Evolutionary conservation across 1,139 yeast species (phyloP).

Genomic region (Candida dubliniensis): DNA sequence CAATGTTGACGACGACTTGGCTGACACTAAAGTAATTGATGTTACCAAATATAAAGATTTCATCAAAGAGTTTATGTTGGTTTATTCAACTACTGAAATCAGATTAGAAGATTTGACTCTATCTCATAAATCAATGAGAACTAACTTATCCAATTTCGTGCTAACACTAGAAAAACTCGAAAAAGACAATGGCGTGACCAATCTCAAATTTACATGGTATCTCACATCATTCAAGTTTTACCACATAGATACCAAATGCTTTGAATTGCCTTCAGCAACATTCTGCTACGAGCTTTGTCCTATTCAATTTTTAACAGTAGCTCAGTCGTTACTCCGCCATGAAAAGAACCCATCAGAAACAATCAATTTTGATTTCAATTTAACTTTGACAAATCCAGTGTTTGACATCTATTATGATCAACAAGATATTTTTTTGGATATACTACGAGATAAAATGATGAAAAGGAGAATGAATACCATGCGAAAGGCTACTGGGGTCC

Average conservation of each 20-base stretch:
- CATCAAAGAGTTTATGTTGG: conserved; percentile 10
- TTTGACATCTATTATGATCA: conserved; percentile 44
- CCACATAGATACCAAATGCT: conserved; percentile 31
- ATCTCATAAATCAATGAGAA: conserved; percentile 17
- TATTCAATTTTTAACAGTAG: conserved; percentile 15
- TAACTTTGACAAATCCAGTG: conserved; percentile 33
- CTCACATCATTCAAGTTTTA: conserved; percentile 30
- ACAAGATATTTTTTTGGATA: conserved; percentile 18
- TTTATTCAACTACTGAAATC: conserved; percentile 19
- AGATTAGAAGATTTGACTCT: conserved; percentile 35
- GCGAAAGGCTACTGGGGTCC: conserved; percentile 14
- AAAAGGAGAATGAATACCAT: conserved; percentile 11
- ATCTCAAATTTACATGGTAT: conserved; percentile 14
- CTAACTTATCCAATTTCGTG: conserved; percentile 24
- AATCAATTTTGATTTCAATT: conserved; percentile 21
- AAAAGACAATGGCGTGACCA: conserved; percentile 7
- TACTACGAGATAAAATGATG: conserved; percentile 12
- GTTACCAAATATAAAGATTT: conserved; percentile 10
- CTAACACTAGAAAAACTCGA: conserved; percentile 17
- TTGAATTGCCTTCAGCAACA: conserved; percentile 41
- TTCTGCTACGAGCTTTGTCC: conserved; percentile 24
- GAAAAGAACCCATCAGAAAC: conserved; percentile 8
- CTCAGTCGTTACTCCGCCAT: conserved; percentile 15
- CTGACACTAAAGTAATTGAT: conserved; percentile 4
- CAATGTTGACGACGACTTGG: background rate